A percentile compares a stretch with the other conserved stretches of the same genome.
Evolutionary conservation across 1,139 yeast species (phyloP).

Genomic region (Martiniozyma asiatica): DNA sequence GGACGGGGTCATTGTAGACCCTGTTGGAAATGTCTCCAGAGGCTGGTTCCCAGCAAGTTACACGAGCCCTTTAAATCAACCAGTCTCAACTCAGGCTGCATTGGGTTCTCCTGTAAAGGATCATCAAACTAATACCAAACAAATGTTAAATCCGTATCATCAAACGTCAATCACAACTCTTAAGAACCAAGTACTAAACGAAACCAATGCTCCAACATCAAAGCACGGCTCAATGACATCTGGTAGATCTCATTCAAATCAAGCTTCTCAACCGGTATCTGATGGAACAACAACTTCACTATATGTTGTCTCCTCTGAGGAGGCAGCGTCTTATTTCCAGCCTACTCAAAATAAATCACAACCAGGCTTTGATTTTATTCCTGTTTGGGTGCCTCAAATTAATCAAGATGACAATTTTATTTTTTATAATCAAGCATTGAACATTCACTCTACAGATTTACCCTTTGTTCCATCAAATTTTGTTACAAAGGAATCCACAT

Average conservation of each 20-base stretch:
- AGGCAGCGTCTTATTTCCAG: conserved; percentile 30
- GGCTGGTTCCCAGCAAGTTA: conserved; percentile 72
- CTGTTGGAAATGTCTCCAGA: conserved; percentile 34
- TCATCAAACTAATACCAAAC: not conserved
- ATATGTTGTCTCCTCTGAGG: conserved; percentile 19
- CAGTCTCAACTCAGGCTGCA: no score
- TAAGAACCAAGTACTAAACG: not conserved
- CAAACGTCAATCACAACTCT: conserved; percentile 3
- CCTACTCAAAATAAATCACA: conserved; percentile 26
- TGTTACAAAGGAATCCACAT: conserved; percentile 22
- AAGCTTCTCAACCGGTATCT: conserved; percentile 9
- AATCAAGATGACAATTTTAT: conserved; percentile 44
- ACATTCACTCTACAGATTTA: conserved; percentile 42
- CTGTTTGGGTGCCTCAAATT: conserved; percentile 45
- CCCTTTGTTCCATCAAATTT: conserved; percentile 34
- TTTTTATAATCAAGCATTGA: conserved; percentile 47
- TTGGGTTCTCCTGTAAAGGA: not conserved
- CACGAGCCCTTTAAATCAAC: conserved; percentile 18
- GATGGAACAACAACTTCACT: conserved; percentile 10
- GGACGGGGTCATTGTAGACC: conserved; percentile 49
- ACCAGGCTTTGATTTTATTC: conserved; percentile 21
- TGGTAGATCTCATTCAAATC: conserved; percentile 8
- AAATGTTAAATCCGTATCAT: not conserved
- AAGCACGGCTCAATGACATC: conserved; percentile 8
- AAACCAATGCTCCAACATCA: conserved; percentile 1